Conservation (phyloP, 1,139 yeast species). For the Petasospora fabianii region DNA sequence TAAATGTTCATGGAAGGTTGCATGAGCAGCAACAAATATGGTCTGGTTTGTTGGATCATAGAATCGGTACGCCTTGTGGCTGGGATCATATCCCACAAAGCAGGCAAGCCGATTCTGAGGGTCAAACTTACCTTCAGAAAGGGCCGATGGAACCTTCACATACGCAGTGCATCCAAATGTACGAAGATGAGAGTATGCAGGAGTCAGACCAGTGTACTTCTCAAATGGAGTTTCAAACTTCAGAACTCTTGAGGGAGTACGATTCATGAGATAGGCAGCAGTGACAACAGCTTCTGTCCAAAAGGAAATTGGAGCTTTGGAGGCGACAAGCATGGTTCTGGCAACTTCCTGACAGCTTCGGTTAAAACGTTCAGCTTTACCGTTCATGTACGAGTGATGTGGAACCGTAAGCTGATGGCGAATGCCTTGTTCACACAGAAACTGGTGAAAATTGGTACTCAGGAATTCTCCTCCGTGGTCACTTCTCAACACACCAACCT, state of each 20-base stretch:
- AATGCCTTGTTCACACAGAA: not conserved
- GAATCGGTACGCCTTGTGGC: not conserved
- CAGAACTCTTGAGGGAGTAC: not conserved
- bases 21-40: not conserved
- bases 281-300: not conserved
- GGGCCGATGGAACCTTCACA: not conserved
- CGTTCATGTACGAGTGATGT: not conserved
- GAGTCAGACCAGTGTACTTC: not conserved
- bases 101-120: not conserved
- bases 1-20: not conserved
- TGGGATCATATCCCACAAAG: not conserved
- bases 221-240: not conserved
- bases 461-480: slow-evolving; percentile 13
- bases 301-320: not conserved
- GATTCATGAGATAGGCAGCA: not conserved
- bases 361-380: not conserved
- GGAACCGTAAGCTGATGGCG: not conserved
- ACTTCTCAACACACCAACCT: not conserved
- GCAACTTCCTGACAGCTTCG: slow-evolving; percentile 27
- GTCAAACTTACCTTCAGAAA: not conserved
- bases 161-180: not conserved
- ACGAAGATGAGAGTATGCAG: not conserved
- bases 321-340: not conserved
- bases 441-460: not conserved
- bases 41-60: not conserved